A percentile compares a stretch with the other conserved stretches of the same genome.
phyloP scores from a whole-genome alignment of 2,329 filamentous ascomycete genomes.

The Colletotrichum australisinense region DNA sequence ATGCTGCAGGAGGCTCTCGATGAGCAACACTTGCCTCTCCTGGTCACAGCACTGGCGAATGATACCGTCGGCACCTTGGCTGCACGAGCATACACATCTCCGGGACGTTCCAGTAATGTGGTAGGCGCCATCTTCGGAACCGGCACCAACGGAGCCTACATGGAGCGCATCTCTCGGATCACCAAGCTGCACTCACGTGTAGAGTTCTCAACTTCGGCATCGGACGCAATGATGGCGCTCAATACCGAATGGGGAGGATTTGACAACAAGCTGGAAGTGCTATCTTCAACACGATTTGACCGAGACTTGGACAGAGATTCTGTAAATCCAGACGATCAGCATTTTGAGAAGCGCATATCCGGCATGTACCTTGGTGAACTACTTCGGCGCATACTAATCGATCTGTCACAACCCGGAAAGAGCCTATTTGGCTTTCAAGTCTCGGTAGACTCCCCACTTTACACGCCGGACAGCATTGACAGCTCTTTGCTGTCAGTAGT shows the following conservation, averaged over 20 bases:
- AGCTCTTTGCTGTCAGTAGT: conserved; percentile 75
- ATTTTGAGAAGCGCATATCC: conserved; percentile 86
- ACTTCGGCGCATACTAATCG: conserved; percentile 71
- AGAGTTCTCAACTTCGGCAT: background rate
- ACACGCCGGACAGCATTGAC: conserved; percentile 74
- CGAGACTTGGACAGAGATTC: conserved; percentile 72
- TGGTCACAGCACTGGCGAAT: conserved; percentile 80
- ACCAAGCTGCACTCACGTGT: conserved; percentile 59
- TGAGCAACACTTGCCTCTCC: conserved; percentile 73
- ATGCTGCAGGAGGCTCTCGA: conserved; percentile 80
- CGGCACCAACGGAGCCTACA: conserved; percentile 79
- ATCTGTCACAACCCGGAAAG: conserved; percentile 41
- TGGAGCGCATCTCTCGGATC: conserved; percentile 77
- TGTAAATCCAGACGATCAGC: conserved; percentile 80
- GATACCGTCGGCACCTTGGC: conserved; percentile 85
- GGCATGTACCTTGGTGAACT: conserved; percentile 87
- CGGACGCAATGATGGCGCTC: conserved; percentile 74
- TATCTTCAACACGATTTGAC: conserved; percentile 80
- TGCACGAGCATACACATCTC: conserved; percentile 82
- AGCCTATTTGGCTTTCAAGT: conserved; percentile 24
- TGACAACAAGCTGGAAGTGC: conserved; percentile 75
- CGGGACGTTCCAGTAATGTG: conserved; percentile 74
- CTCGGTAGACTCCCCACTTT: conserved; percentile 50
- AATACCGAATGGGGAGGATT: conserved; percentile 88
- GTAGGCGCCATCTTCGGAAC: conserved; percentile 86